Evolutionary conservation across 345 rosid genomes (phyloP).

Genomic region (Stellera chamaejasme): DNA sequence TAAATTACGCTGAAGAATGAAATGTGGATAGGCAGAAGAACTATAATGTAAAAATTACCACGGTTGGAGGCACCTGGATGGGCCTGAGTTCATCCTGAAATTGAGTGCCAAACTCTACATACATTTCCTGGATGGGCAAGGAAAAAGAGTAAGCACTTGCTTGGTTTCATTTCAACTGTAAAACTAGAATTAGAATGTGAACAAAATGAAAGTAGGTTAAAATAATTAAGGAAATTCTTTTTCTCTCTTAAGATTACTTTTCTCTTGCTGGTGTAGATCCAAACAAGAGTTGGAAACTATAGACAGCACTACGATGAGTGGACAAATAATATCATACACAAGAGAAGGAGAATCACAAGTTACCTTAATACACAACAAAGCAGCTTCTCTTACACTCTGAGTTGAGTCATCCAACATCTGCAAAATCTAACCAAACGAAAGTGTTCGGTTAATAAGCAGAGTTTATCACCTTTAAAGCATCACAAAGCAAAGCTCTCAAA

Average conservation of each 20-base stretch:
- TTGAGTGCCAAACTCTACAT: constrained; percentile 71
- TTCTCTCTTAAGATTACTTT: no score
- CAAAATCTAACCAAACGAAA: constrained; percentile 47
- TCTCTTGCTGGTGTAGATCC: no score
- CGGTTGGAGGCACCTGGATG: constrained; percentile 68
- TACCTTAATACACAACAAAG: constrained; percentile 85
- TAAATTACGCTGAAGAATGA: neutral
- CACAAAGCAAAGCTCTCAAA: neutral
- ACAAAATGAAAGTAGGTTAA: no score
- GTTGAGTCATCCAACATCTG: constrained; percentile 89
- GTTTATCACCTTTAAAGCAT: neutral
- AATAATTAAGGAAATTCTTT: no score
- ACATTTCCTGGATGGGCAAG: constrained; percentile 78
- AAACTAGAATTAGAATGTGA: no score
- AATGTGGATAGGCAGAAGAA: neutral
- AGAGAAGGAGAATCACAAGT: constrained; percentile 6
- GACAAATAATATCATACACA: neutral
- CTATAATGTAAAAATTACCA: constrained; percentile 34
- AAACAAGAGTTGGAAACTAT: no score
- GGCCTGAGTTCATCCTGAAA: constrained; percentile 94
- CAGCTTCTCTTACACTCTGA: constrained; percentile 82
- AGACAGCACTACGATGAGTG: no score
- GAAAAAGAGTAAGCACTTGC: neutral
- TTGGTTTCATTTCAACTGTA: no score
- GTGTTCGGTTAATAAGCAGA: constrained; percentile 2